Percentiles rank a stretch among this genome's conserved stretches.
Conservation (phyloP, 306 rosid species). For the Alnus glutinosa region DNA sequence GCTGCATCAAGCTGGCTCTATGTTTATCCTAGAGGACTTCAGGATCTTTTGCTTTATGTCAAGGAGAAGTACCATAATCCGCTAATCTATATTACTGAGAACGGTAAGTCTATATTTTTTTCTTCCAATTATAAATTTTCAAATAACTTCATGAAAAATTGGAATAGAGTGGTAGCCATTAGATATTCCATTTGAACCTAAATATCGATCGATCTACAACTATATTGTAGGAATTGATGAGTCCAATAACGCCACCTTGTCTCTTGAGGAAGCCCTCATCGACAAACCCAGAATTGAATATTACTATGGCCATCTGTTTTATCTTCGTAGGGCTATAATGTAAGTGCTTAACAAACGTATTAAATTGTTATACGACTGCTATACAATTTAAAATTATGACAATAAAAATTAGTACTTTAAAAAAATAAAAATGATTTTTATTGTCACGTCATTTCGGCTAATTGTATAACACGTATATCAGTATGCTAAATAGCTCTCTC, state of each 20-base stretch:
- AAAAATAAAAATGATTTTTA: no score
- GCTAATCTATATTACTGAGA: background rate
- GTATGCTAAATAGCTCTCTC: no score
- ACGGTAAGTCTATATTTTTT: background rate
- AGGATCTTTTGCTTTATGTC: constrained; percentile 25
- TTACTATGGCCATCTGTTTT: constrained; percentile 39
- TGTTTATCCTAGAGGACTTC: constrained; percentile 35
- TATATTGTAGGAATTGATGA: constrained; percentile 50
- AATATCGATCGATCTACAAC: background rate
- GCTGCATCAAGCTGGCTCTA: constrained; percentile 18
- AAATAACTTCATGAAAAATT: no score
- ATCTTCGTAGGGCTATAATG: constrained; percentile 51
- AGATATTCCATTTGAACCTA: background rate
- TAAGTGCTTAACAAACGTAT: constrained; percentile 25
- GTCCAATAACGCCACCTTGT: constrained; percentile 42
- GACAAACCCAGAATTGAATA: constrained; percentile 51
- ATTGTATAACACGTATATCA: no score
- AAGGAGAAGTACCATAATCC: constrained; percentile 30
- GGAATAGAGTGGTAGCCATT: no score
- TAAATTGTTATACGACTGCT: no score
- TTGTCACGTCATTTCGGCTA: no score
- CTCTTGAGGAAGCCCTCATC: constrained; percentile 35
- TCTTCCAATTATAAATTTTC: background rate
- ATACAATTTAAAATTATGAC: no score
- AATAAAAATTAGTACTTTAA: no score